Base-by-base conservation (phyloP, 805 yeast genomes). In the Candida coquimbonensis region DNA sequence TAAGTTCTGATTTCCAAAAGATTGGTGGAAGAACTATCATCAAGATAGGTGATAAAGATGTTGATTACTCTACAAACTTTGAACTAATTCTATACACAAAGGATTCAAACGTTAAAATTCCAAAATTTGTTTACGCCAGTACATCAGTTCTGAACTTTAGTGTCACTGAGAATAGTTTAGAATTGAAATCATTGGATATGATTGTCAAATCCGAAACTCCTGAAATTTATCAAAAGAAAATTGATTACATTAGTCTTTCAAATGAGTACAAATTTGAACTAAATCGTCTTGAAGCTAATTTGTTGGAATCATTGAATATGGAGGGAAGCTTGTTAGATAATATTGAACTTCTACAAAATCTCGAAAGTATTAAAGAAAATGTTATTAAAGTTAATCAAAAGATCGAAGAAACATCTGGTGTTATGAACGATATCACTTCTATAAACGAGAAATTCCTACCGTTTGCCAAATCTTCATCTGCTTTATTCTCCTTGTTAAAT, bases 1-100 rank as follows among this genome's bases (percentile, higher is more conserved):
- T 91, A 40, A 71, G 77, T 39, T 68, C 70, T 31, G 95, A 88
- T 48, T 70, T 77, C 35, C 72, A 72, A 27, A 67, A 71, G 27
- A 70, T 80, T 27, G 96, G 96, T 4, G 93, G 93, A 0, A 69
- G 96, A 39, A 61, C 69, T 7, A 60, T 85, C 42, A 72, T 88
- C 1, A 68, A 66, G 19, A 53, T 90, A 8, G 91, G 88, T 0
- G 72, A 72, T 1, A 76, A 74, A 35, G 78, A 77, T 6, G 68
- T 90, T 42, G 96, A 87, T 50, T 73, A 78, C 42, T 75, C 90
- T 9, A 69, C 79, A 0, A 72, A 76, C 3, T 89, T 89, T 68
- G 68, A 67, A 46, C 53, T 91, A 35, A 73, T 66, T 36, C 60
- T 91, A 36, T 73, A 78, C 50, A 75, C 96, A 0, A 74, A 72